phyloP scores from a whole-genome alignment of 2,329 filamentous ascomycete genomes.

The Stachybotrys chlorohalonatus region DNA sequence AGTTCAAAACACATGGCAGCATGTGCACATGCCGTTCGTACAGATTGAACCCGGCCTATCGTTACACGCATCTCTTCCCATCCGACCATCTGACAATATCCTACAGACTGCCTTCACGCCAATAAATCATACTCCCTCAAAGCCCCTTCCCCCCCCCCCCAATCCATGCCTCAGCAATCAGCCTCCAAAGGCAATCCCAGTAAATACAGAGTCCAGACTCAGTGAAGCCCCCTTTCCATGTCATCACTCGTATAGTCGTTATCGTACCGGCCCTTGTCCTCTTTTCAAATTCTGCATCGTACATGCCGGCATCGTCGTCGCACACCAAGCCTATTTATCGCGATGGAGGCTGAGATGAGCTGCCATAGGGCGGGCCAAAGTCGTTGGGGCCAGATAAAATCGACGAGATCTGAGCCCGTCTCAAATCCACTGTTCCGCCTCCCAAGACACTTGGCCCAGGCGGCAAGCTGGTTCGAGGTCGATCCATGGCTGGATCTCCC shows the following conservation, averaged over 20 bases:
- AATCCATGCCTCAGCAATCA: not conserved
- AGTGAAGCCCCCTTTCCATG: no score
- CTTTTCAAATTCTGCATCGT: not conserved
- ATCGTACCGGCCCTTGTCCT: not conserved
- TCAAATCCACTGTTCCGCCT: not conserved
- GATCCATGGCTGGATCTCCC: not conserved
- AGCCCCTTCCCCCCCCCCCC: not conserved
- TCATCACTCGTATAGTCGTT: not conserved
- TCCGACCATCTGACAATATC: not conserved
- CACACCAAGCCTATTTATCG: not conserved
- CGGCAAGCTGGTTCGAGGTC: not conserved
- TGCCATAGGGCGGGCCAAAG: not conserved
- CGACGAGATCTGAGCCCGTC: not conserved
- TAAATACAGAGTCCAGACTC: not conserved
- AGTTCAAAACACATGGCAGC: no score
- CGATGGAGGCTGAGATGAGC: not conserved
- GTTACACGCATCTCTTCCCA: not conserved
- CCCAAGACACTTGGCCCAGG: not conserved
- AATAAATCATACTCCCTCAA: not conserved
- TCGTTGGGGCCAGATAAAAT: not conserved
- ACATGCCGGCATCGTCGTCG: no score
- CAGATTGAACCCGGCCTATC: not conserved
- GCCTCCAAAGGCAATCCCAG: not conserved
- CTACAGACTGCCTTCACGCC: not conserved
- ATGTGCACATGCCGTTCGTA: not conserved